These are phyloP conservation scores for Exophiala sp. DNA, from an alignment of 2,329 filamentous ascomycete genomes.

Conservation along the genomic window DNA sequence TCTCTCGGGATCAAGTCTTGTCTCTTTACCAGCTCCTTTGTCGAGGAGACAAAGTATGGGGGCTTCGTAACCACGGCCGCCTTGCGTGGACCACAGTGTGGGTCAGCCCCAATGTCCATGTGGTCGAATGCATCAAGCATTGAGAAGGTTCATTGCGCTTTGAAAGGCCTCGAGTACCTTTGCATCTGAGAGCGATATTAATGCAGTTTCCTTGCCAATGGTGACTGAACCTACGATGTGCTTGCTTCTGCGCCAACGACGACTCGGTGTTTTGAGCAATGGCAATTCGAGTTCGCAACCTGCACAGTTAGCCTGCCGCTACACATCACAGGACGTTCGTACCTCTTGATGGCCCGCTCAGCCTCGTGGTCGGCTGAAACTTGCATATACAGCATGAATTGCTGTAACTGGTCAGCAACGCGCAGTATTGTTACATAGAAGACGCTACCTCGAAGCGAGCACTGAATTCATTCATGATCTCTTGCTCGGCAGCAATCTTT, in stretches of 20 bases:
- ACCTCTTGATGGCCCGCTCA: conserved; percentile 71
- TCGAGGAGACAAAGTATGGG: conserved; percentile 5
- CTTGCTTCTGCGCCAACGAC: conserved; percentile 64
- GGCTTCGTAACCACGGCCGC: not conserved
- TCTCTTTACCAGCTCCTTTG: not conserved
- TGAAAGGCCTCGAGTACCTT: conserved; percentile 46
- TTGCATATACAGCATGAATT: conserved; percentile 72
- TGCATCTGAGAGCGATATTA: conserved; percentile 31
- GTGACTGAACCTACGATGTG: conserved; percentile 62
- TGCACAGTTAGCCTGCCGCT: conserved; percentile 32
- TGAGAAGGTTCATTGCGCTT: conserved; percentile 41
- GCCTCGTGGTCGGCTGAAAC: conserved; percentile 67
- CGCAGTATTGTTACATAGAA: not conserved
- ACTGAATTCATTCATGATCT: conserved; percentile 62
- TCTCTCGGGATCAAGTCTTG: too few relatives aligned
- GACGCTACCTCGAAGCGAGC: conserved; percentile 55
- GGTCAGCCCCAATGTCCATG: not conserved
- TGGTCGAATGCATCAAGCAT: conserved; percentile 29
- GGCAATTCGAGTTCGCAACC: conserved; percentile 70
- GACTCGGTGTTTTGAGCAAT: conserved; percentile 71
- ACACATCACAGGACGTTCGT: conserved; percentile 22
- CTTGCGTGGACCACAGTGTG: not conserved
- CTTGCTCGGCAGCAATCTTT: conserved; percentile 58
- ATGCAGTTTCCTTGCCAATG: not conserved
- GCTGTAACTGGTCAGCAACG: conserved; percentile 45